Evolutionary conservation across 1,284 basidiomycete genomes (phyloP), one percentile per base, ranked within the genome.

Genomic region (Tilletia walkeri): DNA sequence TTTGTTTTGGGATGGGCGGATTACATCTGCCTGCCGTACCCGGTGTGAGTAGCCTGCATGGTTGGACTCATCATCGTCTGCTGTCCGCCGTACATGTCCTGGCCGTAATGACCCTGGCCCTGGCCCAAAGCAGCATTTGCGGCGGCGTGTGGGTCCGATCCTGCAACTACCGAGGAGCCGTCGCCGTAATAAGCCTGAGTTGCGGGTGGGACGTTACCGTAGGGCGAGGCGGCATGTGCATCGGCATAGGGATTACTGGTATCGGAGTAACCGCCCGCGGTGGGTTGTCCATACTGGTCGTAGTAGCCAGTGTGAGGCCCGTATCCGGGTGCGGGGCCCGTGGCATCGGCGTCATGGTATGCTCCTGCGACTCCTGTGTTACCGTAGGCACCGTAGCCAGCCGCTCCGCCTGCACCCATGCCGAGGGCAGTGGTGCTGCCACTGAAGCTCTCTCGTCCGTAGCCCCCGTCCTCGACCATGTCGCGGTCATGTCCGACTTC

Each of bases 371-470:
- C 34, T 9, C 12, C n/a, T 30, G 45, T 41, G 56, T 10, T 30
- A 10, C 41, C 39, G 47, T 66, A 24, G 41, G 47, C 65, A 9
- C 45, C 45, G 41, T 66, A 66, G 39, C 65, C 65, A 4, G 65
- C 45, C 5, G 68, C 50, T 0, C 67, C 72, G 12, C 73, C 69
- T 18, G 68, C 49, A 1, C 65, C 72, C 14, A 73, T 68, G 20
- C 70, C 70, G 34, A 79, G 70, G 0, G 75, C 78, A 10, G 73
- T 75, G 14, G 72, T 75, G 9, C 72, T 74, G 38, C 66, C 73
- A 24, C 49, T 61, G 48, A 78, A 78, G 53, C 73, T 75, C 18
- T 78, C 73, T 36, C 75, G 67, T 12, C 69, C 78, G 20, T 72
- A 72, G 6, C 69, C 67, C 20, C 67, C 56, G 18, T 76, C 61